Evolutionary conservation across 257 asterid genomes (phyloP).

Genomic region (Sherardia arvensis): DNA sequence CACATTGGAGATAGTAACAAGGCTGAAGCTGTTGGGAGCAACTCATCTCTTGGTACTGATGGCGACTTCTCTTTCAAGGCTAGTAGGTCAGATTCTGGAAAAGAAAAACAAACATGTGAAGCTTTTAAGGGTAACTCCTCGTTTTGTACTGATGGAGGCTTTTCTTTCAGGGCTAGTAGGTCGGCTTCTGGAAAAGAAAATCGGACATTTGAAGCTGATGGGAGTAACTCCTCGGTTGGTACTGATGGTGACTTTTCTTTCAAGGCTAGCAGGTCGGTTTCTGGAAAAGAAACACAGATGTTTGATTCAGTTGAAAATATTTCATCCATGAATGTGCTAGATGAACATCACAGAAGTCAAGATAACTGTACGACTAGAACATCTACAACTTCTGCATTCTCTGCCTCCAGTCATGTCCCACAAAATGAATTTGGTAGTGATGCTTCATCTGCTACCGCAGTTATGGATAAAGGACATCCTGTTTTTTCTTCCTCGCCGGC

Average conservation of each 20-base stretch:
- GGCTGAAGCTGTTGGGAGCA: slow-evolving; percentile 13
- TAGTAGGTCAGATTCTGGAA: slow-evolving; percentile 15
- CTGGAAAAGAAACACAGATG: slow-evolving; percentile 27
- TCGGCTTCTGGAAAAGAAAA: no score
- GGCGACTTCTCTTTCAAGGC: slow-evolving; percentile 37
- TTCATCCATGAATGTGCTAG: slow-evolving; percentile 11
- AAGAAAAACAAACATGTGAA: no score
- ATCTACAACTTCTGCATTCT: slow-evolving; percentile 4
- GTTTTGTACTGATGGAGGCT: no score
- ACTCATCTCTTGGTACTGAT: slow-evolving; percentile 15
- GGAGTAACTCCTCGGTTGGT: slow-evolving; percentile 16
- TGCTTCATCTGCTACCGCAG: slow-evolving; percentile 25
- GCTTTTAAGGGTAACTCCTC: no score
- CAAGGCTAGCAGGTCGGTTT: slow-evolving; percentile 22
- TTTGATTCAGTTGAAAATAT: slow-evolving; percentile 4
- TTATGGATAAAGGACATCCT: slow-evolving; percentile 27
- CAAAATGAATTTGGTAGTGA: slow-evolving; percentile 19
- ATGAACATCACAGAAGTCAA: slow-evolving; percentile 17
- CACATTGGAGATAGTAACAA: slow-evolving; percentile 20
- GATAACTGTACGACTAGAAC: slow-evolving; percentile 15
- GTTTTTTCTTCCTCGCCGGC: slow-evolving; percentile 23
- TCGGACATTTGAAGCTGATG: slow-evolving; percentile 6
- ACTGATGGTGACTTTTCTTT: slow-evolving; percentile 30
- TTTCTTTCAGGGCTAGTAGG: no score
- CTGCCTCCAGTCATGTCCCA: slow-evolving; percentile 18